phyloP scores from a whole-genome alignment of 1,284 basidiomycete genomes.

The Cryptococcus sp. region DNA sequence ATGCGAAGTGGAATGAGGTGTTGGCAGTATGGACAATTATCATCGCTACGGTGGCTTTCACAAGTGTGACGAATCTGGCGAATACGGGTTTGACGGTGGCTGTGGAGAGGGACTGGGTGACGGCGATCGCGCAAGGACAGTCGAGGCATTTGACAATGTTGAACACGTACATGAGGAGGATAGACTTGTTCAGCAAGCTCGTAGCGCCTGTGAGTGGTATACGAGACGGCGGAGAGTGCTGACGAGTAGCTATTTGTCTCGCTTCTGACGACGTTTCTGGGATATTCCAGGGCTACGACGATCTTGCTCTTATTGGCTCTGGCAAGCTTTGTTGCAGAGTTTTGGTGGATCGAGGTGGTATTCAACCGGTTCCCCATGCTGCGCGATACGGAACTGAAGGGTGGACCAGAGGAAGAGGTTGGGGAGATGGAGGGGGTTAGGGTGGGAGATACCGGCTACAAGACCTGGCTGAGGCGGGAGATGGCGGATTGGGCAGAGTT shows the following conservation, averaged over 20 bases:
- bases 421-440: background rate
- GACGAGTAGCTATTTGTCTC: constrained; percentile 47
- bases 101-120: constrained; percentile 52
- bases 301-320: constrained; percentile 30
- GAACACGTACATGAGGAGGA: constrained; percentile 47
- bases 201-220: constrained; percentile 43
- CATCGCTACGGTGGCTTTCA: constrained; percentile 37
- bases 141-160: constrained; percentile 32
- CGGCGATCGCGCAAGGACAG: constrained; percentile 41
- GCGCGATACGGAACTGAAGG: background rate
- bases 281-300: constrained; percentile 32
- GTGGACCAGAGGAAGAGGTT: background rate
- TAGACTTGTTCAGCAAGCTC: constrained; percentile 50
- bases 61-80: constrained; percentile 38
- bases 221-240: background rate
- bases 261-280: constrained; percentile 40
- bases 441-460: too few relatives aligned
- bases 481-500: constrained; percentile 48
- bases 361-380: constrained; percentile 40
- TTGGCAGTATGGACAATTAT: constrained; percentile 31
- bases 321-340: constrained; percentile 33
- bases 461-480: constrained; percentile 13
- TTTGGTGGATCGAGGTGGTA: constrained; percentile 44
- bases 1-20: constrained; percentile 1
- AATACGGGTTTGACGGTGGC: constrained; percentile 49